These are phyloP conservation scores for Phialophora tarda DNA, from an alignment of 2,329 filamentous ascomycete genomes.

Conservation along the genomic window DNA sequence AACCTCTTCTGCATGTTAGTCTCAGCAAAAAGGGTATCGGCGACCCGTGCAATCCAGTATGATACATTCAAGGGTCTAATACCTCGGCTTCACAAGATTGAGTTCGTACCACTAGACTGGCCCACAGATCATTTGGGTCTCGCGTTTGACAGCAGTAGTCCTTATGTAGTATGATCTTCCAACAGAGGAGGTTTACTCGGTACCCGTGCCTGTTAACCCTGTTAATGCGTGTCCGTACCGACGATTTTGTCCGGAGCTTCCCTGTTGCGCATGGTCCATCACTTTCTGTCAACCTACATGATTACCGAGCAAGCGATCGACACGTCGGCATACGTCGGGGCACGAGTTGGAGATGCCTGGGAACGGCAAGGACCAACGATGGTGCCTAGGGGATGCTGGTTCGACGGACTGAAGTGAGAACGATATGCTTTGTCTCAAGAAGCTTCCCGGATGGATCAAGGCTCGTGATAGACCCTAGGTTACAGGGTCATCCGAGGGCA, in stretches of 20 bases:
- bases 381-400: not conserved
- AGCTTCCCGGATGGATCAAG: not conserved
- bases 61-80: not conserved
- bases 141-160: not conserved
- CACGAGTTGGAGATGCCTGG: not conserved
- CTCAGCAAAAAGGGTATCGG: not conserved
- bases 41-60: not conserved
- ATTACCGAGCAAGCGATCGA: not conserved
- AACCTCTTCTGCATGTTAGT: not conserved
- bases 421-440: not conserved
- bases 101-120: not conserved
- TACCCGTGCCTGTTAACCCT: not conserved
- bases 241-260: not conserved
- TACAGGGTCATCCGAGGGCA: not conserved
- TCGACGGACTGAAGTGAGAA: not conserved
- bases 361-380: not conserved
- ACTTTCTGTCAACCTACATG: not conserved
- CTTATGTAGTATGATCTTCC: not conserved
- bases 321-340: not conserved
- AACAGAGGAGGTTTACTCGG: not conserved
- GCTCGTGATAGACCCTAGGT: not conserved
- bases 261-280: not conserved
- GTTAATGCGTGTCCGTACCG: not conserved
- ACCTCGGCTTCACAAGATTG: not conserved
- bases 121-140: not conserved